A percentile compares a stretch with the other conserved stretches of the same genome.
Conservation (phyloP, 345 rosid genomes). For the Tarenaya hassleriana region DNA sequence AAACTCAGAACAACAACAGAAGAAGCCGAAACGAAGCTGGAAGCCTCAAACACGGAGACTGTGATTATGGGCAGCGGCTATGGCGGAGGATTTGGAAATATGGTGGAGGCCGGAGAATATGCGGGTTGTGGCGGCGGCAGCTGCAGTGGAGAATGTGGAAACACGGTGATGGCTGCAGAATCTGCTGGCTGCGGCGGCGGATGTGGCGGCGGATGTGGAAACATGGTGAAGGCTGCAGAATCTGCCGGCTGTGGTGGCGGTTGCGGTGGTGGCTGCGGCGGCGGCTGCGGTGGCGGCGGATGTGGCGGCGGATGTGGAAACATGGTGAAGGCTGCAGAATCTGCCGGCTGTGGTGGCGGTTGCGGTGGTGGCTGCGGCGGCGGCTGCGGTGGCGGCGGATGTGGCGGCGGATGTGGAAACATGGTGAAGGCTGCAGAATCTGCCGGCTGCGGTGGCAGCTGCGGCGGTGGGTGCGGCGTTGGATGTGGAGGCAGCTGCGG, state of each 20-base stretch:
- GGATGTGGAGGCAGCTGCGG: constrained; percentile 22
- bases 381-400: constrained; percentile 19
- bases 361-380: constrained; percentile 24
- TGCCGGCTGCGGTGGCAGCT: constrained; percentile 31
- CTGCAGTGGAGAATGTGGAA: constrained; percentile 22
- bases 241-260: constrained; percentile 26
- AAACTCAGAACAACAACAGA: too few relatives aligned
- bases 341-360: constrained; percentile 31
- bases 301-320: neutral
- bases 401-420: constrained; percentile 14
- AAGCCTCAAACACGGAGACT: constrained; percentile 20
- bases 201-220: constrained; percentile 3
- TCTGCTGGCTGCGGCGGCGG: constrained; percentile 4
- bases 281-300: constrained; percentile 1
- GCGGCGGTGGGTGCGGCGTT: constrained; percentile 24
- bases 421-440: constrained; percentile 18
- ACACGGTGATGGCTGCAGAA: constrained; percentile 5
- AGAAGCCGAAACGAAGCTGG: constrained; percentile 25
- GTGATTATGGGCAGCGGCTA: constrained; percentile 14
- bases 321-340: constrained; percentile 18
- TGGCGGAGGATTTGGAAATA: too few relatives aligned
- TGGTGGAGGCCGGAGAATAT: too few relatives aligned
- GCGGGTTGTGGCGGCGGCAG: constrained; percentile 23
- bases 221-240: constrained; percentile 12
- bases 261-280: constrained; percentile 10